Conservation (phyloP, 2,329 filamentous ascomycete genomes). For the Penicillium occitanis region DNA sequence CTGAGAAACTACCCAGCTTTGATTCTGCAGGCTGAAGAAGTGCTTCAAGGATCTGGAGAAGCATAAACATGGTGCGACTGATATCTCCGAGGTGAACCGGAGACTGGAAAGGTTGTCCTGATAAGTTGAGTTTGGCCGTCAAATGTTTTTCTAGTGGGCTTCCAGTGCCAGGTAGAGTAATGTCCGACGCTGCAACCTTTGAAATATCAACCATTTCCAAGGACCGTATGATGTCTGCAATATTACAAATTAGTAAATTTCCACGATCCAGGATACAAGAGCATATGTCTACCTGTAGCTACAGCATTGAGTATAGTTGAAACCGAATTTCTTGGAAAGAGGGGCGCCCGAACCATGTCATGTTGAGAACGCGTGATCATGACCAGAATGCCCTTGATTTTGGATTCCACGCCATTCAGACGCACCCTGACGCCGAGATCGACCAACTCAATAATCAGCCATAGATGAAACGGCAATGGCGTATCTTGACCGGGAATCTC, state of each 20-base stretch:
- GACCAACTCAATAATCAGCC: constrained; percentile 56
- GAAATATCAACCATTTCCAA: constrained; percentile 37
- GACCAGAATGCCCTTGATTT: constrained; percentile 38
- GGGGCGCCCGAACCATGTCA: constrained; percentile 32
- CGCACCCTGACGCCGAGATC: constrained; percentile 46
- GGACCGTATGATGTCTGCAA: constrained; percentile 47
- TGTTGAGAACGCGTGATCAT: constrained; percentile 35
- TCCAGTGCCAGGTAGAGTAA: constrained; percentile 31
- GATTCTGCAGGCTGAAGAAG: constrained; percentile 26
- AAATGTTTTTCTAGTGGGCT: constrained; percentile 32
- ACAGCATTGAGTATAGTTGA: constrained; percentile 37
- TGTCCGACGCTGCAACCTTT: constrained; percentile 17
- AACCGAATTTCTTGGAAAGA: constrained; percentile 32
- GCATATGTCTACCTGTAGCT: constrained; percentile 37
- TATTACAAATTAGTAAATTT: neutral
- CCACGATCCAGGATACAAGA: neutral
- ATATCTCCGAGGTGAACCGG: constrained; percentile 31
- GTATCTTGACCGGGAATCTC: constrained; percentile 52
- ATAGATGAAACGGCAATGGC: constrained; percentile 53
- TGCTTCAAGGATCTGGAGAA: constrained; percentile 34
- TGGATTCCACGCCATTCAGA: constrained; percentile 42
- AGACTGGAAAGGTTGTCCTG: constrained; percentile 31
- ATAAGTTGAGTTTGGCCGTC: constrained; percentile 32
- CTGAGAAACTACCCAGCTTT: constrained; percentile 23
- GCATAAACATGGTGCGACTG: constrained; percentile 28